Percentiles rank a stretch among this genome's conserved stretches.
Evolutionary conservation across 2,329 filamentous ascomycete genomes (phyloP).

Genomic region (Ascocoryne sarcoides): DNA sequence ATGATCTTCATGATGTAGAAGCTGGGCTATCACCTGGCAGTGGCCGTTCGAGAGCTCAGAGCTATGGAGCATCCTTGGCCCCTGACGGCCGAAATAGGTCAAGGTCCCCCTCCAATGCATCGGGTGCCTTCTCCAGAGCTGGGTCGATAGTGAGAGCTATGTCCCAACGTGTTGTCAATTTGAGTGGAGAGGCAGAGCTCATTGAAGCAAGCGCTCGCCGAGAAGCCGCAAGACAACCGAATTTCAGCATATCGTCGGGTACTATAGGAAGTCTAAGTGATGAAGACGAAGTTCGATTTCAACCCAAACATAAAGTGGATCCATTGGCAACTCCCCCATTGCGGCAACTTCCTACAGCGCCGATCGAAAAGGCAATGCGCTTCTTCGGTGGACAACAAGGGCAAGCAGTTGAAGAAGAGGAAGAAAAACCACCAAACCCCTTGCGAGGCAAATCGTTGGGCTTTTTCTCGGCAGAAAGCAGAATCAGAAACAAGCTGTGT

Average conservation of each 20-base stretch:
- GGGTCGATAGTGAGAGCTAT: conserved; percentile 74
- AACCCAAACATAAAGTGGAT: conserved; percentile 21
- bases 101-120: conserved; percentile 54
- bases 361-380: conserved; percentile 26
- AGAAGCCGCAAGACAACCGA: conserved; percentile 16
- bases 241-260: conserved; percentile 1
- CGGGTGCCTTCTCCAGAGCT: conserved; percentile 57
- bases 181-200: conserved; percentile 85
- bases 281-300: conserved; percentile 17
- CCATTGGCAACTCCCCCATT: conserved; percentile 28
- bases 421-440: conserved; percentile 56
- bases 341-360: conserved; percentile 17
- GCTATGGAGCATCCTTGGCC: conserved; percentile 47
- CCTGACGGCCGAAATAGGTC: conserved; percentile 39
- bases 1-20: conserved; percentile 53
- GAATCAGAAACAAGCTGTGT: conserved; percentile 65
- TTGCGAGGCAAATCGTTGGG: conserved; percentile 79
- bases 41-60: conserved; percentile 41
- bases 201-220: conserved; percentile 52
- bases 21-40: conserved; percentile 34
- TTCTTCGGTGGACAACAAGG: conserved; percentile 18
- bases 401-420: conserved; percentile 15
- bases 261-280: conserved; percentile 18
- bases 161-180: conserved; percentile 95
- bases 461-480: conserved; percentile 72